Percentiles rank a stretch among this genome's conserved stretches.
Conservation (phyloP, 805 yeast genomes). For the Pichia occidentalis region DNA sequence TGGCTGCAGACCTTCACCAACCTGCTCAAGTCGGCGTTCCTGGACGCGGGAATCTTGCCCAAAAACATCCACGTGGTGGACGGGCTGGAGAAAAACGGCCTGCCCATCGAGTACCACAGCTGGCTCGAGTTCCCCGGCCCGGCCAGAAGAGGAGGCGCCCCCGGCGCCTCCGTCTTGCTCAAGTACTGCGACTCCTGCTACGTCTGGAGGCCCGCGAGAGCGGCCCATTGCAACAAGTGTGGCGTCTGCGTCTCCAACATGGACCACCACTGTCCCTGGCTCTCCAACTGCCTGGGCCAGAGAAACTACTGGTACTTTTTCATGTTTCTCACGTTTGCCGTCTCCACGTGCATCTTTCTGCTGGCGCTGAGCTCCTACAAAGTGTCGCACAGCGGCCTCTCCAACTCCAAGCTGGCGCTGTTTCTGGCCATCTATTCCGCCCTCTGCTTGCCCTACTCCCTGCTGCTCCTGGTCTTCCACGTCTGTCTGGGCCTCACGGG, state of each 20-base stretch:
- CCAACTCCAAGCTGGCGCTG: slow-evolving; percentile 36
- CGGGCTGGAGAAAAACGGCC: slow-evolving; percentile 25
- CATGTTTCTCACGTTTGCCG: slow-evolving; percentile 37
- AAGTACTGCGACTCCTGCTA: slow-evolving; percentile 54
- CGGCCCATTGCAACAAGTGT: slow-evolving; percentile 71
- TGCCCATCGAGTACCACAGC: slow-evolving; percentile 56
- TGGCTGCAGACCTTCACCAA: slow-evolving; percentile 46
- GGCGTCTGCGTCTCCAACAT: slow-evolving; percentile 53
- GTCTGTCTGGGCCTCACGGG: slow-evolving; percentile 46
- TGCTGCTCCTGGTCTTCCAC: slow-evolving; percentile 47
- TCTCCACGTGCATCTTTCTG: slow-evolving; percentile 27
- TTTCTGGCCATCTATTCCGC: slow-evolving; percentile 46
- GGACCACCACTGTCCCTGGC: slow-evolving; percentile 60
- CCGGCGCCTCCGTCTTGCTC: slow-evolving; percentile 29
- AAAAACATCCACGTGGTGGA: slow-evolving; percentile 54
- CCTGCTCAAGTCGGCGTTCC: slow-evolving; percentile 46
- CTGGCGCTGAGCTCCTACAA: slow-evolving; percentile 28
- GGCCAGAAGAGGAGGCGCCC: slow-evolving; percentile 1
- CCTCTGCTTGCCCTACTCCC: slow-evolving; percentile 48
- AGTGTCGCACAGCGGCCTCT: slow-evolving; percentile 18
- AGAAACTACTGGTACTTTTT: slow-evolving; percentile 62
- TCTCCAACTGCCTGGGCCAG: slow-evolving; percentile 73
- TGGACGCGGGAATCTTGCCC: slow-evolving; percentile 71
- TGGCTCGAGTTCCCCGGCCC: slow-evolving; percentile 43
- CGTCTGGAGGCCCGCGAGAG: slow-evolving; percentile 70